Conservation (phyloP, 805 yeast genomes). For the Suhomyces kilbournensis region DNA sequence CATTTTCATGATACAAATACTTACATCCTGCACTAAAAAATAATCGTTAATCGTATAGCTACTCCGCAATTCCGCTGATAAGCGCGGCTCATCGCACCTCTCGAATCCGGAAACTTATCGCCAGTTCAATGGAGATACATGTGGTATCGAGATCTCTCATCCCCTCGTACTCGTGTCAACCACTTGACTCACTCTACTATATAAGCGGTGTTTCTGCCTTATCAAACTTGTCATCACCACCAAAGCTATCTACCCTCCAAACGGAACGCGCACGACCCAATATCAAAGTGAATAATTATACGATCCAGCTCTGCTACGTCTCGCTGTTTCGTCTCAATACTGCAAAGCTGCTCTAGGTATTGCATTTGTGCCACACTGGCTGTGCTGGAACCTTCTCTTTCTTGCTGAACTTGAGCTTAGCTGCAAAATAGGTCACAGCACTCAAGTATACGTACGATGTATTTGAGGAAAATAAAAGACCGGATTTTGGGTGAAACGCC, state of each 20-base stretch:
- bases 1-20: too few relatives aligned
- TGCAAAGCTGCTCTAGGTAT: background rate
- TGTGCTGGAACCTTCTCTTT: background rate
- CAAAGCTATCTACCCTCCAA: background rate
- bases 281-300: background rate
- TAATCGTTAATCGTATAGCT: background rate
- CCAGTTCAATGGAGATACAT: background rate
- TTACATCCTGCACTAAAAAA: too few relatives aligned
- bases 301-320: background rate
- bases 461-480: slow-evolving; percentile 4
- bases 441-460: background rate
- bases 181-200: background rate
- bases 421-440: background rate
- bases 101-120: background rate
- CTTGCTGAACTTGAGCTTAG: background rate
- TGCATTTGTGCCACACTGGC: background rate
- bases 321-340: background rate
- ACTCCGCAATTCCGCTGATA: background rate
- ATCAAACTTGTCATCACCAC: background rate
- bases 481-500: slow-evolving; percentile 31
- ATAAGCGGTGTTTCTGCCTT: background rate
- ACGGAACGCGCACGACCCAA: background rate
- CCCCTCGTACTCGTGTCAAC: background rate
- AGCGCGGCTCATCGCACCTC: background rate
- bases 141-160: background rate